A percentile compares a stretch with the other conserved stretches of the same genome.
Evolutionary conservation across 805 yeast species (phyloP).

Genomic region (Pichia californica): DNA sequence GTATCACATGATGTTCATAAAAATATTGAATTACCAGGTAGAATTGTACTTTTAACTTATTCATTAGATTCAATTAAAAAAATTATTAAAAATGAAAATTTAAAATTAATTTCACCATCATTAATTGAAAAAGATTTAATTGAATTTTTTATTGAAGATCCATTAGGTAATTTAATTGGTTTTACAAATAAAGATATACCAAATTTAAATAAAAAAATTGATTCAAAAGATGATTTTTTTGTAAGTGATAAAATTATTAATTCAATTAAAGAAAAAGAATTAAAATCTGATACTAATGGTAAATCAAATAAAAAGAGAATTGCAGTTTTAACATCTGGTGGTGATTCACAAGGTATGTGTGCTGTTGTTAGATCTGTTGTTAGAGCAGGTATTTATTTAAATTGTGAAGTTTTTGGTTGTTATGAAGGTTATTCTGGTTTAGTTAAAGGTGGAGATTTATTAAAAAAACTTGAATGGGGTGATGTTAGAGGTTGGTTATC

Average conservation of each 20-base stretch:
- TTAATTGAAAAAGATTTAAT: conserved; percentile 11
- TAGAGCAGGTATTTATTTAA: conserved; percentile 79
- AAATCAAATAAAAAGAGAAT: conserved; percentile 33
- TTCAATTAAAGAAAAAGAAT: neutral
- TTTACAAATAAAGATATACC: conserved; percentile 39
- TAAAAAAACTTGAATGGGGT: conserved; percentile 81
- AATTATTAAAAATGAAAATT: conserved; percentile 17
- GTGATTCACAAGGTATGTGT: conserved; percentile 99
- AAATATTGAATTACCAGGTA: conserved; percentile 30
- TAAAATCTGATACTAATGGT: neutral
- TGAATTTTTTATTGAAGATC: conserved; percentile 44
- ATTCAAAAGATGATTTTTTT: conserved; percentile 11
- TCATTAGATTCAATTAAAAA: conserved; percentile 26
- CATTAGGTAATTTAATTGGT: conserved; percentile 56
- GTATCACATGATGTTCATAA: conserved; percentile 31
- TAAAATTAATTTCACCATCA: conserved; percentile 15
- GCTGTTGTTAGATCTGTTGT: conserved; percentile 94
- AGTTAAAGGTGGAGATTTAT: conserved; percentile 71
- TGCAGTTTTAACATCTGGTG: conserved; percentile 97
- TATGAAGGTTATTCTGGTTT: conserved; percentile 95
- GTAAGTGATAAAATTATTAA: conserved; percentile 4
- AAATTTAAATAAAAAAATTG: conserved; percentile 1
- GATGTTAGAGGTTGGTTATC: conserved; percentile 93
- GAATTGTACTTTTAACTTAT: conserved; percentile 36
- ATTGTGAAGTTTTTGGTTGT: conserved; percentile 87